Percentiles rank a stretch among this genome's conserved stretches.
phyloP scores from a whole-genome alignment of 768 basidiomycete species.

The Trametopsis cervina region DNA sequence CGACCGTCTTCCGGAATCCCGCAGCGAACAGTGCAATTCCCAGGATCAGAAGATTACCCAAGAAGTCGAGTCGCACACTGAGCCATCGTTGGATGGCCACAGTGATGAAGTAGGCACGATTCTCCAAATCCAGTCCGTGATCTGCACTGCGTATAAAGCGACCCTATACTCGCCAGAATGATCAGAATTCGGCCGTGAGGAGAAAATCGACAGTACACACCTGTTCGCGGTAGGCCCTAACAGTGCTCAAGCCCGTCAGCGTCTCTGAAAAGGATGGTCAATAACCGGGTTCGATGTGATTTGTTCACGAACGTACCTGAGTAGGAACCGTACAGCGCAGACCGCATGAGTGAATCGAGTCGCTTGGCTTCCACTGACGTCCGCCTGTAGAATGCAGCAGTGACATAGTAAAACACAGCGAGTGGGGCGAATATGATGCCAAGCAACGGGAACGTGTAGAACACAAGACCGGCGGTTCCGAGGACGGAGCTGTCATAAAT shows the following conservation, averaged over 20 bases:
- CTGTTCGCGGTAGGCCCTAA: conserved; percentile 53
- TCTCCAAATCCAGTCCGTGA: conserved; percentile 48
- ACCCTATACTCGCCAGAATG: conserved; percentile 22
- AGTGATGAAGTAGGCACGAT: conserved; percentile 59
- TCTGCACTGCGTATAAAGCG: conserved; percentile 46
- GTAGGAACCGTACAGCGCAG: conserved; percentile 49
- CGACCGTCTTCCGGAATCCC: conserved; percentile 46
- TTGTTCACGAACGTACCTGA: conserved; percentile 34
- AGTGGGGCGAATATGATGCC: conserved; percentile 58
- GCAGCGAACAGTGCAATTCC: conserved; percentile 67
- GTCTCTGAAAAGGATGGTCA: conserved; percentile 34
- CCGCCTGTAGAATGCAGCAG: conserved; percentile 49
- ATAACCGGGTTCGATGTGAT: not conserved
- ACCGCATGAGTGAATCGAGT: conserved; percentile 55
- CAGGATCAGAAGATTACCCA: conserved; percentile 60
- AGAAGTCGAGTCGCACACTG: conserved; percentile 53
- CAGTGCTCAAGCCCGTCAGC: conserved; percentile 56
- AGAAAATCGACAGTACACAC: conserved; percentile 22
- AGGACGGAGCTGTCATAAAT: conserved; percentile 36
- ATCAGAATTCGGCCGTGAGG: not conserved
- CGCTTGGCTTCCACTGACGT: conserved; percentile 61
- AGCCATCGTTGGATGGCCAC: conserved; percentile 64
- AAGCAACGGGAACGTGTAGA: conserved; percentile 48
- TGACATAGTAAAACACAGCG: conserved; percentile 43
- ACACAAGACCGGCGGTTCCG: conserved; percentile 52